Percentiles rank a stretch among this genome's conserved stretches.
Conservation (phyloP, 768 basidiomycete species). For the Mycena pura region DNA sequence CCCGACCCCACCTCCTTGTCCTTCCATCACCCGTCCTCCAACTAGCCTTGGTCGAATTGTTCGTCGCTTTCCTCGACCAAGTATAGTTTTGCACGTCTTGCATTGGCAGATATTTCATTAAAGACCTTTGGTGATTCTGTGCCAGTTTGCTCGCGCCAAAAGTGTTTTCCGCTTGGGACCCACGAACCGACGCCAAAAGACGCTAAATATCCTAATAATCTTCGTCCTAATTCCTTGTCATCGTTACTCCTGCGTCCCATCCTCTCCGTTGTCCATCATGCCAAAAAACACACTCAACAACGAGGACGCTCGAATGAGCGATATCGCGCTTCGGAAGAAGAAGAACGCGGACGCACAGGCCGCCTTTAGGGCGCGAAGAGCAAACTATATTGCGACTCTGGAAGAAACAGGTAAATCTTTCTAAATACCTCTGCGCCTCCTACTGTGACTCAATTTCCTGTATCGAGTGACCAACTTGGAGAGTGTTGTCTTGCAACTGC, state of each 20-base stretch:
- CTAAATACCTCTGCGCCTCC: not conserved
- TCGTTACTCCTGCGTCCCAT: not conserved
- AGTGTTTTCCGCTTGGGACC: not conserved
- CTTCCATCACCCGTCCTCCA: conserved; percentile 18
- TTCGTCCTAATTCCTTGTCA: not conserved
- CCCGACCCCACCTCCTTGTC: conserved; percentile 32
- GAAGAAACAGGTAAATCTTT: conserved; percentile 71
- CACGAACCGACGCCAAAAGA: not conserved
- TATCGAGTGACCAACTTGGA: conserved; percentile 78
- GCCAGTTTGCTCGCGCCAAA: no score
- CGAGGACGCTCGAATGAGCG: conserved; percentile 49
- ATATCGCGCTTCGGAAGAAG: conserved; percentile 80
- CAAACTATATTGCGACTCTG: conserved; percentile 87
- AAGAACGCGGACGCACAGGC: conserved; percentile 90
- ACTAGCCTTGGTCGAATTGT: not conserved
- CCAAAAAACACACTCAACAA: conserved; percentile 34
- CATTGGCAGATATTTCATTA: no score
- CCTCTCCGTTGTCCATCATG: not conserved
- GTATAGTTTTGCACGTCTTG: no score
- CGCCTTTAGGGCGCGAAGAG: conserved; percentile 80
- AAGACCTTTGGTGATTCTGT: not conserved
- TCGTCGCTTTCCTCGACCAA: no score
- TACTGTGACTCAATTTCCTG: conserved; percentile 5
- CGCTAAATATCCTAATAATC: conserved; percentile 1
- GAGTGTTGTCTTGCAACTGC: conserved; percentile 82